Percentiles rank a stretch among this genome's conserved stretches.
Conservation (phyloP, 441 rosid species). For the Daphne laureola region DNA sequence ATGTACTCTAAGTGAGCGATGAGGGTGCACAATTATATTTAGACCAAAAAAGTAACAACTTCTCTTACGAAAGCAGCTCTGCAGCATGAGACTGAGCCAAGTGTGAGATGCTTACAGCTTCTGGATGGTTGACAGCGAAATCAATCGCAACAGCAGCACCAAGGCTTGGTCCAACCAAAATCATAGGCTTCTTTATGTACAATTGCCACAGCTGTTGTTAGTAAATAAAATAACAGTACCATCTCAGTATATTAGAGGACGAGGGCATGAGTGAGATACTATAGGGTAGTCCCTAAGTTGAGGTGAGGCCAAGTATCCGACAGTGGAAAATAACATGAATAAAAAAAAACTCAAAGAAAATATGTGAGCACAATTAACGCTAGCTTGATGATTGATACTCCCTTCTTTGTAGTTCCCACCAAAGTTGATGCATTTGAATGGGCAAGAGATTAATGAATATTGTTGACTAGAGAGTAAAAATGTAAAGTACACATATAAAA, state of each 20-base stretch:
- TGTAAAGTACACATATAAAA: no score
- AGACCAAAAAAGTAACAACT: constrained; percentile 1
- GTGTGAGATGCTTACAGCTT: constrained; percentile 45
- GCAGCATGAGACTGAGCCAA: constrained; percentile 7
- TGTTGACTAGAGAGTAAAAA: no score
- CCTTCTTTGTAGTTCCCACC: no score
- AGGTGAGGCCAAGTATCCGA: no score
- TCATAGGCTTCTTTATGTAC: constrained; percentile 68
- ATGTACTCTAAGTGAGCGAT: constrained; percentile 2
- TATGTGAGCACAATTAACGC: no score
- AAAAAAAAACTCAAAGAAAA: no score
- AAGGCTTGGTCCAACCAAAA: constrained; percentile 89
- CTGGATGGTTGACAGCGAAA: constrained; percentile 69
- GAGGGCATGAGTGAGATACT: constrained; percentile 3
- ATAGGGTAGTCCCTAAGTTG: no score
- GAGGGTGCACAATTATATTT: not conserved
- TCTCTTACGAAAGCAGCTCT: constrained; percentile 1
- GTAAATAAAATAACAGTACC: not conserved
- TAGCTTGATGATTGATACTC: no score
- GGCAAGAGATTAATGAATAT: no score
- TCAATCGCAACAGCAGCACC: constrained; percentile 94
- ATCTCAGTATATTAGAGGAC: constrained; percentile 7
- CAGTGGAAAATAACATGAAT: no score
- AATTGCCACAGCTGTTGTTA: constrained; percentile 69
- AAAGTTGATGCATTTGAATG: no score